These are phyloP conservation scores for Aspergillus jensenii DNA, from an alignment of 2,329 filamentous ascomycete species.

Conservation along the genomic window DNA sequence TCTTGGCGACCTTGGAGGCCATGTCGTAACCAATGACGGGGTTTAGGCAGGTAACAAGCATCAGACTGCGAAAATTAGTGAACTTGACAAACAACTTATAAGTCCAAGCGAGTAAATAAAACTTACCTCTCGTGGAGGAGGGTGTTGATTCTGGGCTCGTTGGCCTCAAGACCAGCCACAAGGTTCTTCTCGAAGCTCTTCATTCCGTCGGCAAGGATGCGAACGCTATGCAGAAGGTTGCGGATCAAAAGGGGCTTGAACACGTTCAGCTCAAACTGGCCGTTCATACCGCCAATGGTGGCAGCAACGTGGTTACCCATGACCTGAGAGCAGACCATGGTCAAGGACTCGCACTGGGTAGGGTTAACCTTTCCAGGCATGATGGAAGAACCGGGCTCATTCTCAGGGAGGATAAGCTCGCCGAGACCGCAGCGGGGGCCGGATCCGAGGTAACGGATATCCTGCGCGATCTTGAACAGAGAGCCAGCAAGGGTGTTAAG, in stretches of 20 bases:
- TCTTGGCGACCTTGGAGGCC: slow-evolving; percentile 96
- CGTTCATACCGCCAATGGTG: slow-evolving; percentile 93
- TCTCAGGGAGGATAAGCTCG: slow-evolving; percentile 91
- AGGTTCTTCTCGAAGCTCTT: slow-evolving; percentile 92
- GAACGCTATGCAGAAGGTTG: slow-evolving; percentile 89
- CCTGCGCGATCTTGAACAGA: slow-evolving; percentile 97
- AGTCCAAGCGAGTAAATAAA: not conserved
- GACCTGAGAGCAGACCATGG: slow-evolving; percentile 96
- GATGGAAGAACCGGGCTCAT: slow-evolving; percentile 96
- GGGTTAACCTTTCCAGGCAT: slow-evolving; percentile 99
- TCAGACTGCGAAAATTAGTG: slow-evolving; percentile 62
- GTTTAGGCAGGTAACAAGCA: slow-evolving; percentile 98
- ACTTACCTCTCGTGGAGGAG: slow-evolving; percentile 91
- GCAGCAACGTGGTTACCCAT: slow-evolving; percentile 96
- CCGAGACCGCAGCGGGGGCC: slow-evolving; percentile 94
- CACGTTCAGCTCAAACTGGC: slow-evolving; percentile 98
- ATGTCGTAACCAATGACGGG: slow-evolving; percentile 97
- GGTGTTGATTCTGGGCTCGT: slow-evolving; percentile 85
- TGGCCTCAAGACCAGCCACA: slow-evolving; percentile 81
- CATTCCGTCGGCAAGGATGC: slow-evolving; percentile 90
- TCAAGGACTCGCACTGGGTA: slow-evolving; percentile 95
- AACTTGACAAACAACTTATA: not conserved
- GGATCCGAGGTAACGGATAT: slow-evolving; percentile 94
- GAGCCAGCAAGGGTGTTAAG: slow-evolving; percentile 91
- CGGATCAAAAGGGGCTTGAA: slow-evolving; percentile 97